phyloP scores from a whole-genome alignment of 139 green algal genomes.

The Tetradesmus obliquus region DNA sequence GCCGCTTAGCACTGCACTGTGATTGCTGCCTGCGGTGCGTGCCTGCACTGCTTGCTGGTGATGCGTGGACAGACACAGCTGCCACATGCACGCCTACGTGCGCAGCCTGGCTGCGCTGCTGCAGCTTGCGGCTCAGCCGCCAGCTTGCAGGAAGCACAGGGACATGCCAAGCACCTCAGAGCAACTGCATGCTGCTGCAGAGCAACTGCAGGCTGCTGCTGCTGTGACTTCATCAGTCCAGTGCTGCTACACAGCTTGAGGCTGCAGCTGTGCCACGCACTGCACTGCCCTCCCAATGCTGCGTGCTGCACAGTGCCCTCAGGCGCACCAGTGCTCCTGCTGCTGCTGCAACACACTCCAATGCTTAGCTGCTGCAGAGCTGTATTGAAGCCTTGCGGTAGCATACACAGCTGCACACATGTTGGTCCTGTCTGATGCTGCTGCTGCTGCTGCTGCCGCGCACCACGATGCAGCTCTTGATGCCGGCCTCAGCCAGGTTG shows the following conservation, averaged over 20 bases:
- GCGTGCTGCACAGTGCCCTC: background rate
- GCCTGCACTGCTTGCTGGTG: too few species aligned
- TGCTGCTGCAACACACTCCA: background rate
- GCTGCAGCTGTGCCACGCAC: background rate
- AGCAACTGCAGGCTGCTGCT: background rate
- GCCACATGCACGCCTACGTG: too few species aligned
- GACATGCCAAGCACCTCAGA: too few species aligned
- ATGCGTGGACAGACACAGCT: too few species aligned
- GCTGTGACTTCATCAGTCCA: background rate
- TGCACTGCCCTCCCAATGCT: background rate
- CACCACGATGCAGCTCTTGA: constrained; percentile 82
- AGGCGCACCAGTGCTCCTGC: background rate
- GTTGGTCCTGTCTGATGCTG: background rate
- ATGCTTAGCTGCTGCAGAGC: too few species aligned
- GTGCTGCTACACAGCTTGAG: background rate
- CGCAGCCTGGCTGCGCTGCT: too few species aligned
- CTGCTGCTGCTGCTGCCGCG: constrained; percentile 9
- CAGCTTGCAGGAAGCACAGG: too few species aligned
- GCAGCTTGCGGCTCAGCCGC: too few species aligned
- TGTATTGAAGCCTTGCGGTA: too few species aligned
- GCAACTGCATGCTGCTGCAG: background rate
- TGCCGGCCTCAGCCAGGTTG: constrained; percentile 69
- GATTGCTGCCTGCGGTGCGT: too few species aligned
- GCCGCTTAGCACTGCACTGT: too few species aligned
- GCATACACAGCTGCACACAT: background rate